Base-by-base conservation (phyloP, 148 eudicot species). In the Dianthus caryophyllus region DNA sequence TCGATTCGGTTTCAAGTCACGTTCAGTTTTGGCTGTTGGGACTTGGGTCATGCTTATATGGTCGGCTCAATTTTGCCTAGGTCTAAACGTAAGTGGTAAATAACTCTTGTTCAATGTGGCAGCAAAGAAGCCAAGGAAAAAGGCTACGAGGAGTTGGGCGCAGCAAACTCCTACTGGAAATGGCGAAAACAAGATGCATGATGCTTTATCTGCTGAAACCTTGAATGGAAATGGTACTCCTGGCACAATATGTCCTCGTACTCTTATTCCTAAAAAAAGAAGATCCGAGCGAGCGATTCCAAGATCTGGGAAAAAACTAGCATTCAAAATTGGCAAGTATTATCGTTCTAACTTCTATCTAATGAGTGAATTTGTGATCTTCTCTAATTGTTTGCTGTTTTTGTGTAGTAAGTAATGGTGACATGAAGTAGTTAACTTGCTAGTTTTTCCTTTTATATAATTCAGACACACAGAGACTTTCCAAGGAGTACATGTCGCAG, bases 401-500 rank as follows among this genome's bases (percentile, higher is more conserved):
- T 8, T 20, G 54, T 18, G 24, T 4, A 21, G 54, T 50, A 15
- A 26, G 12, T 41, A 41, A 41, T 41, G 44, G 0, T 9, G 44
- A 2, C 53, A 15, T n/a, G n/a, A n/a, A n/a, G n/a, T 36, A 31
- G 21, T 22, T 51, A 62, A 9, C 16, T 2, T 50, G 20, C 62
- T 57, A 52, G 27, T 68, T 43, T 36, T 54, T 5, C 29, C 64
- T 3, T 51, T 1, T 2, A 30, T 21, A 22, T 47, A 43, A 67
- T 44, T 64, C 73, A 15, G 56, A 38, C 14, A 27, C 6, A 49
- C 67, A 30, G 39, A 48, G 63, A 33, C 64, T 56, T 20, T 21
- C 73, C 16, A 57, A 57, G 67, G 69, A 66, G 63, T 68, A 67
- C 7, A 49, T 69, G 17, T 72, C 77, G 2, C 62, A 68, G 24